A percentile compares a stretch with the other conserved stretches of the same genome.
These are phyloP conservation scores for Nitzschia palea DNA, from an alignment of 108 stramenopile genomes.

Conservation along the genomic window DNA sequence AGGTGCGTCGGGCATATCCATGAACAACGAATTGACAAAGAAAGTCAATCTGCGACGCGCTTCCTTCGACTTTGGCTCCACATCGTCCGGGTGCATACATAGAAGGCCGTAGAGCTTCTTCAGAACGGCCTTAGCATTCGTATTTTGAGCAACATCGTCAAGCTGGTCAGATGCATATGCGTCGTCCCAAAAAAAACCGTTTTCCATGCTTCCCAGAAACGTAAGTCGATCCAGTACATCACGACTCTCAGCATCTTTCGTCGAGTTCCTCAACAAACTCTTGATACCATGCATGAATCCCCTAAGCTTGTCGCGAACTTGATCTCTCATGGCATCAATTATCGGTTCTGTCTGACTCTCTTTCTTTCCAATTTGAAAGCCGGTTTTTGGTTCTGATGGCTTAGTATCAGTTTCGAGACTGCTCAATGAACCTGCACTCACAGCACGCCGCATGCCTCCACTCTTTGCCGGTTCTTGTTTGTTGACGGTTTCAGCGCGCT, in stretches of 20 bases:
- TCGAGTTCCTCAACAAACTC: slow-evolving; percentile 65
- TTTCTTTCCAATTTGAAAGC: slow-evolving; percentile 14
- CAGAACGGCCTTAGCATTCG: slow-evolving; percentile 70
- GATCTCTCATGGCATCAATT: slow-evolving; percentile 89
- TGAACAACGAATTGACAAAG: slow-evolving; percentile 98
- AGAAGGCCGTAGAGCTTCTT: slow-evolving; percentile 92
- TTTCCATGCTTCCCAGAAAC: slow-evolving; percentile 85
- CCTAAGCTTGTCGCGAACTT: slow-evolving; percentile 86
- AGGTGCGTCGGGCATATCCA: slow-evolving; percentile 98
- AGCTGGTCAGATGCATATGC: slow-evolving; percentile 90
- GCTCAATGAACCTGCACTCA: slow-evolving; percentile 63
- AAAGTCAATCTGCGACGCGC: slow-evolving; percentile 93
- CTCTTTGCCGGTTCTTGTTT: slow-evolving; percentile 6
- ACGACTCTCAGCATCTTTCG: slow-evolving; percentile 49
- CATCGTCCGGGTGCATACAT: slow-evolving; percentile 90
- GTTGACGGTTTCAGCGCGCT: slow-evolving; percentile 16
- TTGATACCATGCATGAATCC: slow-evolving; percentile 76
- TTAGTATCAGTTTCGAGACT: slow-evolving; percentile 42
- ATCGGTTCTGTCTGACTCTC: slow-evolving; percentile 50
- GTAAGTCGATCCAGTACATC: slow-evolving; percentile 86
- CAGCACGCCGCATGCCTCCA: slow-evolving; percentile 58
- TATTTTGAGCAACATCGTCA: slow-evolving; percentile 78
- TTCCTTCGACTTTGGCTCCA: slow-evolving; percentile 95
- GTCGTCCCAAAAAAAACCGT: slow-evolving; percentile 97
- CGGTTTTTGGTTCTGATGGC: slow-evolving; percentile 7